These are phyloP conservation scores for Gamsiella multidivaricata DNA, from an alignment of 192 early-diverging fungal genomes.

Conservation along the genomic window DNA sequence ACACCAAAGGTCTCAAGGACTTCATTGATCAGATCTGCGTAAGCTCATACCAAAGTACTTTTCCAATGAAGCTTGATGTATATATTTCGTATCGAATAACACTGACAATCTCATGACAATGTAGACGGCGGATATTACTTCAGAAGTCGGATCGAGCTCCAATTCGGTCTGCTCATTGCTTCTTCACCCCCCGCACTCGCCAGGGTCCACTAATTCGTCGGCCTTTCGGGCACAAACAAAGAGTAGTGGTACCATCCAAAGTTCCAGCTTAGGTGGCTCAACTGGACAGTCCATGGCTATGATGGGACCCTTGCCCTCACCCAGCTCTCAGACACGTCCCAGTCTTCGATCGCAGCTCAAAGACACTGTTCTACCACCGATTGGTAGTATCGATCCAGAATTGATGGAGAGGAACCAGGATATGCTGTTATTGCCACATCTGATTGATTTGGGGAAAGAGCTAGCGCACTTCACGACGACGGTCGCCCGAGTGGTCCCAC, in stretches of 20 bases:
- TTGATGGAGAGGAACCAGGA: constrained; percentile 25
- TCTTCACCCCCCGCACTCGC: constrained; percentile 19
- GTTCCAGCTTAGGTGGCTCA: neutral
- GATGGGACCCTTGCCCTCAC: constrained; percentile 21
- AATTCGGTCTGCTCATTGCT: constrained; percentile 30
- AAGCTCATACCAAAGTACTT: no score
- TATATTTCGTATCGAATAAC: no score
- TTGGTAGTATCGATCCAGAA: constrained; percentile 12
- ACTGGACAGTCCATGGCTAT: neutral
- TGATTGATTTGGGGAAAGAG: constrained; percentile 48
- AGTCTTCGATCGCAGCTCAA: neutral
- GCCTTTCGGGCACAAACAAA: constrained; percentile 23
- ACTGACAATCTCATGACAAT: neutral
- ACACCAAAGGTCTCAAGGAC: constrained; percentile 64
- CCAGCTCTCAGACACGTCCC: constrained; percentile 5
- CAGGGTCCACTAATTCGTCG: constrained; percentile 23
- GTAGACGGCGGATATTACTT: constrained; percentile 3
- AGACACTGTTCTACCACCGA: constrained; percentile 1
- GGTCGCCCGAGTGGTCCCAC: constrained; percentile 19
- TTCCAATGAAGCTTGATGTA: no score
- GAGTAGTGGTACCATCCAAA: constrained; percentile 1
- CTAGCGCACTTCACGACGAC: constrained; percentile 41
- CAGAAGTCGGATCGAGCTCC: constrained; percentile 18
- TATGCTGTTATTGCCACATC: constrained; percentile 34
- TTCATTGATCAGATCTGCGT: constrained; percentile 73